Conservation (phyloP, 345 rosid genomes). For the Salix caprea region DNA sequence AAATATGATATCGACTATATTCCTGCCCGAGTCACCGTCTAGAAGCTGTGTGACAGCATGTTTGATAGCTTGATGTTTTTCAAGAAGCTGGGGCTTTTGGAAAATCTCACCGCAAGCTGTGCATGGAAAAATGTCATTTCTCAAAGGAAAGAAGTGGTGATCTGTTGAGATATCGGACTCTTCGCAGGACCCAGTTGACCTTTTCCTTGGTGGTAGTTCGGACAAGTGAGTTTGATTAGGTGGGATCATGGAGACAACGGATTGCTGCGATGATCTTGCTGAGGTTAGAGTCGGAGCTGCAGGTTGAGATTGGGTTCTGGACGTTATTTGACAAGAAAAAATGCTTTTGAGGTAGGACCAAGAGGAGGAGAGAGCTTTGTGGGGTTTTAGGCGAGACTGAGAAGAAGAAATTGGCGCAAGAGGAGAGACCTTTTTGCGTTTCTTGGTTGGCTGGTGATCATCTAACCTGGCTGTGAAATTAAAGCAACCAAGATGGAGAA, state of each 20-base stretch:
- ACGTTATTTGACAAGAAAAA: conserved; percentile 35
- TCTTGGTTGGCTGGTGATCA: conserved; percentile 22
- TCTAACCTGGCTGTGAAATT: conserved; percentile 25
- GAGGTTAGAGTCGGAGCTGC: conserved; percentile 36
- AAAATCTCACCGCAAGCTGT: conserved; percentile 80
- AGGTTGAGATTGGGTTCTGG: conserved; percentile 21
- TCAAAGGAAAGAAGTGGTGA: conserved; percentile 47
- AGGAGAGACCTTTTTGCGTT: conserved; percentile 26
- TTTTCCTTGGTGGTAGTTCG: conserved; percentile 14
- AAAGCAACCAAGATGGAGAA: conserved; percentile 65
- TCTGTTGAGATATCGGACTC: conserved; percentile 37
- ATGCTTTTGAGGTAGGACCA: conserved; percentile 55
- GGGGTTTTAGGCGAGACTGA: conserved; percentile 29
- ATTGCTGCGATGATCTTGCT: conserved; percentile 68
- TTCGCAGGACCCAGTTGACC: conserved; percentile 16
- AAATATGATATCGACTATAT: conserved; percentile 82
- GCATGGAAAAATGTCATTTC: conserved; percentile 75
- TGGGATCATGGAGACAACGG: conserved; percentile 43
- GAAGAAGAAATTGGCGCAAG: conserved; percentile 14
- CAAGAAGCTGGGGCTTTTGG: conserved; percentile 51
- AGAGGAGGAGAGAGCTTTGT: conserved; percentile 50
- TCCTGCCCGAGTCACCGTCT: conserved; percentile 78
- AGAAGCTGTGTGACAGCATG: conserved; percentile 76
- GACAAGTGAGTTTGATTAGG: conserved; percentile 21
- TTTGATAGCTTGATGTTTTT: conserved; percentile 62